phyloP scores from a whole-genome alignment of 495 filamentous ascomycete genomes.

The Aspergillus leporis region DNA sequence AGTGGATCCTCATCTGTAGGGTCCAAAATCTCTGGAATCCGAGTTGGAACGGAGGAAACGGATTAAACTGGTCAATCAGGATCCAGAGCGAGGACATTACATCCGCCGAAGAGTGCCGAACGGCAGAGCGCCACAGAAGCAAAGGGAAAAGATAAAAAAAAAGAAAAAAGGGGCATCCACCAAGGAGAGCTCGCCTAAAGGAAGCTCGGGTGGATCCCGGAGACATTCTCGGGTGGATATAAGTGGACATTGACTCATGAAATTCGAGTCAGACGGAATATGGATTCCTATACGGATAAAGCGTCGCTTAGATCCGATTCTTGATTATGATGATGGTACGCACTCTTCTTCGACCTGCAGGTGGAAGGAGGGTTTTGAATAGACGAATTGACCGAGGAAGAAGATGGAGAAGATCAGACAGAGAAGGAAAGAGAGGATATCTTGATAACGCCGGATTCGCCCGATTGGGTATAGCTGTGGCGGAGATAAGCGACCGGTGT shows the following conservation, averaged over 20 bases:
- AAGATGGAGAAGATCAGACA: not conserved
- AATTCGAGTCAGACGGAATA: not conserved
- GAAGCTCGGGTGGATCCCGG: slow-evolving; percentile 1
- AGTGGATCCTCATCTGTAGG: slow-evolving; percentile 1
- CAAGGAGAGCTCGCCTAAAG: not conserved
- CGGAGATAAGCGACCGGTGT: slow-evolving; percentile 4
- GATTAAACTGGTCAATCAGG: slow-evolving; percentile 14
- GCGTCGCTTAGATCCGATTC: not conserved
- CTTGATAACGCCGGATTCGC: not conserved
- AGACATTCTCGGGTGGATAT: not conserved
- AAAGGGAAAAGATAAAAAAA: no score
- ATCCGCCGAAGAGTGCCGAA: slow-evolving; percentile 11
- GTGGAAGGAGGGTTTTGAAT: not conserved
- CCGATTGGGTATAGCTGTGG: not conserved
- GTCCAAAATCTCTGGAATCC: not conserved
- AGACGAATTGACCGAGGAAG: not conserved
- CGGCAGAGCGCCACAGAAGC: slow-evolving; percentile 2
- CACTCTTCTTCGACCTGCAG: not conserved
- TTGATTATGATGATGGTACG: not conserved
- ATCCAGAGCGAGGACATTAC: not conserved
- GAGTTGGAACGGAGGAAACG: not conserved
- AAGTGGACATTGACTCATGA: not conserved
- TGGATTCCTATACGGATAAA: not conserved
- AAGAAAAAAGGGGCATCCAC: not conserved
- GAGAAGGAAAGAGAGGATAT: no score